Evolutionary conservation across 1,284 basidiomycete species (phyloP), one percentile per base, ranked within the genome.

Genomic region (Ceratobasidium sp.): DNA sequence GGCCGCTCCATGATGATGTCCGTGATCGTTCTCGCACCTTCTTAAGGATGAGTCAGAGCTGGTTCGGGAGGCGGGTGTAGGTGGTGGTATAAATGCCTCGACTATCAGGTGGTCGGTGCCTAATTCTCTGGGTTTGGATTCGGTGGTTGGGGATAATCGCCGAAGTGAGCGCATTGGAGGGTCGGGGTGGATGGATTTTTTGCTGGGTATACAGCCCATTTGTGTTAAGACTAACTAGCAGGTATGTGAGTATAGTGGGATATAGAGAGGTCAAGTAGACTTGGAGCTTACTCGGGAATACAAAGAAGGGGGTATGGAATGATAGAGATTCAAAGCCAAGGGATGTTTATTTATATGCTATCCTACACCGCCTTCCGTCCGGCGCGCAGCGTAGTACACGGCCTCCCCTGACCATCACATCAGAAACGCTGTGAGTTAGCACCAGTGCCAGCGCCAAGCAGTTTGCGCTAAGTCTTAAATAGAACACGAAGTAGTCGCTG

Each of bases 131-230:
- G 56, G 44, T 26, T 51, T 72, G 13, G 28, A 46, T 23, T 18
- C 23, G 26, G 70, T n/a, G 23, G 44, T 23, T 3, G 40, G n/a
- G n/a, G 53, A 12, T n/a, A 39, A 33, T 6, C 51, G 28, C 2
- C 7, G 28, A 0, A 44, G 2, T 26, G 70, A 42, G 12, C 46
- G 56, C 70, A 61, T 72, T 42, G 55, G 53, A 72, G 70, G 40
- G 23, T 49, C 23, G 4, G 70, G 28, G 28, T 58, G n/a, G 2
- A 51, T 23, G 15, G 39, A 42, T 12, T 60, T 42, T 28, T 72
- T 72, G 58, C 56, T 72, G 10, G 70, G 56, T 10, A 72, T 60
- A 28, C 70, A 60, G 12, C 70, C 70, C 70, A 72, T 33, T 72
- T 10, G 51, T 10, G 13, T 6, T 40, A 23, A 33, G 46, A 40